Conservation (phyloP, 2,329 filamentous ascomycete genomes). For the Nannizziopsis arthrosporioides region DNA sequence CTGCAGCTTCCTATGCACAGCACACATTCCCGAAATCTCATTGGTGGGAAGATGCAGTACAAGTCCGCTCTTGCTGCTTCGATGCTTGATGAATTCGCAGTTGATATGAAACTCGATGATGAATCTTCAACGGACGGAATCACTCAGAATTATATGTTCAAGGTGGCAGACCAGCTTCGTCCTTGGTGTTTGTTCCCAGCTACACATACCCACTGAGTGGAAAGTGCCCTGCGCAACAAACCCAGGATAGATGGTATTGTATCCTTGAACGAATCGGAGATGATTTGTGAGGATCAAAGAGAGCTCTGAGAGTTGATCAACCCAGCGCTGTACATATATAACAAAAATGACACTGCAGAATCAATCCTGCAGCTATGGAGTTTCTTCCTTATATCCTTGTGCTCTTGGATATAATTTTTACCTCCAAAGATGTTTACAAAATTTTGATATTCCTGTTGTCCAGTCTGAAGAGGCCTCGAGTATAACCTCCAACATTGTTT, state of each 20-base stretch:
- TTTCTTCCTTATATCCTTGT: background rate
- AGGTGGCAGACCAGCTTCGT: background rate
- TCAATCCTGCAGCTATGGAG: too few relatives aligned
- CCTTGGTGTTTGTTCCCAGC: background rate
- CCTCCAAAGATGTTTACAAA: too few relatives aligned
- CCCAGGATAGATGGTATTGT: too few relatives aligned
- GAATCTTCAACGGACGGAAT: background rate
- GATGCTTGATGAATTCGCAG: background rate
- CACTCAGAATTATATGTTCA: background rate
- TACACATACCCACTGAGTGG: slow-evolving; percentile 4
- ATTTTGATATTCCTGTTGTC: too few relatives aligned
- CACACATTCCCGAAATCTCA: background rate
- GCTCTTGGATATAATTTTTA: background rate
- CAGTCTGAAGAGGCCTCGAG: too few relatives aligned
- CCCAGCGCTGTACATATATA: too few relatives aligned
- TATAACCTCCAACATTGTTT: too few relatives aligned
- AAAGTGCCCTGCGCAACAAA: background rate
- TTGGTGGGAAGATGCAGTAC: background rate
- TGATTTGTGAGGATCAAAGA: slow-evolving; percentile 13
- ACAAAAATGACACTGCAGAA: too few relatives aligned
- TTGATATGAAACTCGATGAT: slow-evolving; percentile 3
- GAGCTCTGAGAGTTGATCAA: slow-evolving; percentile 13
- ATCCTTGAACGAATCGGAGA: too few relatives aligned
- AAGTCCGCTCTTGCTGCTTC: background rate
- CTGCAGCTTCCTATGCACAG: background rate